Conservation (phyloP, 495 filamentous ascomycete genomes). For the Penicillium ucsense region DNA sequence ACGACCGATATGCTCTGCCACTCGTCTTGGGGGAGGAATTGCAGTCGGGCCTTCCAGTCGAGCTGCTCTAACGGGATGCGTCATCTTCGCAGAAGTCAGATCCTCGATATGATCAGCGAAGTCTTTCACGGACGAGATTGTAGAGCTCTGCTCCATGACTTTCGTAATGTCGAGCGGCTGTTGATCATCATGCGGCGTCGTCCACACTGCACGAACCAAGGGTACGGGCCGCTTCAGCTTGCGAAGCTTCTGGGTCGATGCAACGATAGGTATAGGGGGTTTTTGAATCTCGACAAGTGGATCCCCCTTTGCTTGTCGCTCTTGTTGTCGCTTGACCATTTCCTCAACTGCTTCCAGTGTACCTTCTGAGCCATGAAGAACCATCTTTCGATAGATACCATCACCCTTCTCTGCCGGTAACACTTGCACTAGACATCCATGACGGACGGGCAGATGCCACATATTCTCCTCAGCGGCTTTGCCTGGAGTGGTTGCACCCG, state of each 20-base stretch:
- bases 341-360: conserved; percentile 22
- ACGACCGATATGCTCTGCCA: conserved; percentile 10
- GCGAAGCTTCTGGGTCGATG: conserved; percentile 13
- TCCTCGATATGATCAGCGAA: conserved; percentile 28
- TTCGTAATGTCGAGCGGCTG: conserved; percentile 4
- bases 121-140: conserved; percentile 17
- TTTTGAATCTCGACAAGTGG: conserved; percentile 23
- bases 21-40: conserved; percentile 2
- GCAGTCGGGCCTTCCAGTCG: not conserved
- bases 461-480: conserved; percentile 28
- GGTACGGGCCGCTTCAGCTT: conserved; percentile 14
- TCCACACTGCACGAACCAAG: conserved; percentile 28
- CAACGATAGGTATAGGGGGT: conserved; percentile 21
- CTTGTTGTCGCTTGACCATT: conserved; percentile 13
- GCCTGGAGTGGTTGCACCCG: conserved; percentile 15
- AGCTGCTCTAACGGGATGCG: not conserved
- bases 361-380: conserved; percentile 26
- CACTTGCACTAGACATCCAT: conserved; percentile 34
- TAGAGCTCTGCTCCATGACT: conserved; percentile 1
- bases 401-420: conserved; percentile 20
- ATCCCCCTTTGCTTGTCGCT: conserved; percentile 18
- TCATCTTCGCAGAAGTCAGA: conserved; percentile 7
- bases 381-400: conserved; percentile 24
- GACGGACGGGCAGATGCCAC: conserved; percentile 23
- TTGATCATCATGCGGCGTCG: not conserved